Percentiles rank a stretch among this genome's conserved stretches.
phyloP scores from a whole-genome alignment of 768 basidiomycete genomes.

The Strobilomyces dryophilus region DNA sequence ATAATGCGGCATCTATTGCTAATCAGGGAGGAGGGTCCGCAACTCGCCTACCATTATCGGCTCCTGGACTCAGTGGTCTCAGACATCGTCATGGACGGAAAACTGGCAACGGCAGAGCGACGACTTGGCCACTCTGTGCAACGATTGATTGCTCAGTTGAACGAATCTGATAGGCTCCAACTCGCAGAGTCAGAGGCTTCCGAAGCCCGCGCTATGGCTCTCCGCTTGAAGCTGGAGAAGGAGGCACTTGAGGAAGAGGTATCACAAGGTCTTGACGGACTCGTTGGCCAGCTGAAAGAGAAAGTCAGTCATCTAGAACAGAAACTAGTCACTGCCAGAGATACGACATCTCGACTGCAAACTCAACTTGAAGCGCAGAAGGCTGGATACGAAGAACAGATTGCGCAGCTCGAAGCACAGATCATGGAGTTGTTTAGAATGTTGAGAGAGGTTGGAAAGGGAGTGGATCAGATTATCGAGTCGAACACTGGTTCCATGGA shows the following conservation, averaged over 20 bases:
- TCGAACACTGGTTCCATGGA: conserved; percentile 61
- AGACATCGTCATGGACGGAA: conserved; percentile 90
- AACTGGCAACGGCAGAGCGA: conserved; percentile 77
- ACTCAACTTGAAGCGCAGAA: conserved; percentile 76
- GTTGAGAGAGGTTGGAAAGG: conserved; percentile 80
- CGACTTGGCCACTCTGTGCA: conserved; percentile 88
- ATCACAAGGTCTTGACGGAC: conserved; percentile 73
- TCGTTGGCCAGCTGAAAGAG: conserved; percentile 77
- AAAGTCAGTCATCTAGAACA: conserved; percentile 70
- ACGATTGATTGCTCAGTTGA: conserved; percentile 83
- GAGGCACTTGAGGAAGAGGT: conserved; percentile 80
- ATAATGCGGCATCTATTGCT: conserved; percentile 92
- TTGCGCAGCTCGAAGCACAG: conserved; percentile 85
- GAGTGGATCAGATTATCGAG: conserved; percentile 72
- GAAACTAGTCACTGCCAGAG: conserved; percentile 72
- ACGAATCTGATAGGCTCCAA: conserved; percentile 82
- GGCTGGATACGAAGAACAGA: conserved; percentile 76
- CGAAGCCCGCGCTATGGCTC: conserved; percentile 58
- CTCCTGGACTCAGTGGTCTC: conserved; percentile 86
- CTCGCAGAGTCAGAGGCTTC: conserved; percentile 73
- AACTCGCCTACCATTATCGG: conserved; percentile 85
- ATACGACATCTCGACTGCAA: conserved; percentile 71
- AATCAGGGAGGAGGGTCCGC: conserved; percentile 82
- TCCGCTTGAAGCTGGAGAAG: conserved; percentile 75
- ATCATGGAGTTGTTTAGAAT: conserved; percentile 93